These are phyloP conservation scores for Adansonia rubrostipa DNA, from an alignment of 441 rosid species.

Conservation along the genomic window DNA sequence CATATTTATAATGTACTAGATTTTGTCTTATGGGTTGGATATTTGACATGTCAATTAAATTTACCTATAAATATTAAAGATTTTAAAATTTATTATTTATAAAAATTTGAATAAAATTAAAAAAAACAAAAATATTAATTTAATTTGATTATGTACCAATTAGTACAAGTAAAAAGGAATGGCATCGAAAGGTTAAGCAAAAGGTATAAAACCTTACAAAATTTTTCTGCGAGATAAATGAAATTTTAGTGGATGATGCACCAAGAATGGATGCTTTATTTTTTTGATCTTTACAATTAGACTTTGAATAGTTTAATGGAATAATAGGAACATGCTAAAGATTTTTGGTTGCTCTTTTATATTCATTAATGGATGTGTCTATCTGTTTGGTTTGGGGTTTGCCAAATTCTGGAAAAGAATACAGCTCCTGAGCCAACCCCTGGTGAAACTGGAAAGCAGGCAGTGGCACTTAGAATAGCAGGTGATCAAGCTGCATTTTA, in stretches of 20 bases:
- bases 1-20: background rate
- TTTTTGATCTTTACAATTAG: background rate
- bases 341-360: background rate
- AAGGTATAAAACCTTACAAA: no score
- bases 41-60: no score
- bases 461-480: conserved; percentile 69
- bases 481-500: conserved; percentile 80
- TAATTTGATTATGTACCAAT: no score
- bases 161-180: no score
- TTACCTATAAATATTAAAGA: no score
- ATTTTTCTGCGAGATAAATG: no score
- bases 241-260: no score
- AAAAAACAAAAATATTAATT: no score
- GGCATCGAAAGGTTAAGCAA: no score
- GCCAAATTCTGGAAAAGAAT: conserved; percentile 47
- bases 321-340: background rate
- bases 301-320: background rate
- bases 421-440: conserved; percentile 68
- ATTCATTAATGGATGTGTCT: background rate
- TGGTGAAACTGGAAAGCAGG: conserved; percentile 79
- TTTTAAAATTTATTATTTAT: no score
- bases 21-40: background rate
- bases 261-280: no score
- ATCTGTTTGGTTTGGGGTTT: background rate
- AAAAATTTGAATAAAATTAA: no score